phyloP scores from a whole-genome alignment of 169 alveolate genomes.

The Amoebophrya sp. region DNA sequence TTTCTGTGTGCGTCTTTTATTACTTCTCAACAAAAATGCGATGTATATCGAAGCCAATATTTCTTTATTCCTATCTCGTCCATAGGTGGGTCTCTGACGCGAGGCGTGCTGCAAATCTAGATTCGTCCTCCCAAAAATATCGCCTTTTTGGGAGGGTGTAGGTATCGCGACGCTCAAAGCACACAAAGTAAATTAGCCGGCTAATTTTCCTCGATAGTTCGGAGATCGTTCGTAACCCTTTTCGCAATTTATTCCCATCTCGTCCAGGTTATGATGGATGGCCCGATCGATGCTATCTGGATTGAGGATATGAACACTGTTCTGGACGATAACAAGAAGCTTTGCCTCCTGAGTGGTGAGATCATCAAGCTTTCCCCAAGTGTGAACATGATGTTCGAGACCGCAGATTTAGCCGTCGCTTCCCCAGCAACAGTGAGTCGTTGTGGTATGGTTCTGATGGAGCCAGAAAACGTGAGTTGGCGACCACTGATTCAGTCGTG shows the following conservation, averaged over 20 bases:
- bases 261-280: constrained; percentile 81
- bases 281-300: constrained; percentile 89
- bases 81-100: too few relatives aligned
- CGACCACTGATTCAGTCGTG: background rate
- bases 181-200: too few relatives aligned
- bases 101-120: too few relatives aligned
- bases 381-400: constrained; percentile 84
- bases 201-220: too few relatives aligned
- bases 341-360: constrained; percentile 84
- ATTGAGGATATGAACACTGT: constrained; percentile 90
- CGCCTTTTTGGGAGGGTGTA: constrained; percentile 79
- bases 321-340: constrained; percentile 88
- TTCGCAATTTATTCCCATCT: too few relatives aligned
- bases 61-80: too few relatives aligned
- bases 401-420: constrained; percentile 86
- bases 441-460: constrained; percentile 92
- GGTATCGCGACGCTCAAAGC: too few relatives aligned
- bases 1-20: too few relatives aligned
- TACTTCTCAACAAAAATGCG: too few relatives aligned
- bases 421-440: constrained; percentile 92
- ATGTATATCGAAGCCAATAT: too few relatives aligned
- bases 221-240: too few relatives aligned
- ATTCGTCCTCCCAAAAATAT: too few relatives aligned
- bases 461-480: constrained; percentile 66
- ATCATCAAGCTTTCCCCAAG: constrained; percentile 81